A percentile compares a stretch with the other conserved stretches of the same genome.
These are phyloP conservation scores for Pyrenochaeta sp. DNA, from an alignment of 2,329 filamentous ascomycete species.

Conservation along the genomic window DNA sequence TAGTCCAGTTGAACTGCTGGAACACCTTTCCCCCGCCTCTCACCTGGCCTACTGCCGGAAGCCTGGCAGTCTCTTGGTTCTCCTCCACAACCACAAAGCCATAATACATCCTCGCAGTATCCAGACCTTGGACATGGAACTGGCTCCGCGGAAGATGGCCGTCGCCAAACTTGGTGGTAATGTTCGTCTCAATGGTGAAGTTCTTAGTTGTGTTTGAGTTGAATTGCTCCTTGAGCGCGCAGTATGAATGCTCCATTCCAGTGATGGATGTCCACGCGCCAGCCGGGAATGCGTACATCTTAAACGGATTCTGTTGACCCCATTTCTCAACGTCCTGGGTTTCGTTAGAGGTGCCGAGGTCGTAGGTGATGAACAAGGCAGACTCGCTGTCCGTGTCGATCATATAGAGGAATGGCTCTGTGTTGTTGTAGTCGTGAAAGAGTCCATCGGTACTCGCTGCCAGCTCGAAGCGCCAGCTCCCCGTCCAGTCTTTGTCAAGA, in stretches of 20 bases:
- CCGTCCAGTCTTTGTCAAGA: conserved; percentile 64
- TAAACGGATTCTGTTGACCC: conserved; percentile 68
- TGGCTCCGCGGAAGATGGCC: conserved; percentile 74
- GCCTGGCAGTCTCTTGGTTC: conserved; percentile 62
- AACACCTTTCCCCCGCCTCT: conserved; percentile 82
- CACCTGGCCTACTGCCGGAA: conserved; percentile 52
- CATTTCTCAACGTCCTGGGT: conserved; percentile 61
- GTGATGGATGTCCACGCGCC: conserved; percentile 64
- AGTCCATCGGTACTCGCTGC: conserved; percentile 81
- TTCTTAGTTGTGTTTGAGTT: conserved; percentile 69
- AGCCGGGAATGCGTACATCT: conserved; percentile 76
- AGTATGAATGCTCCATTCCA: conserved; percentile 82
- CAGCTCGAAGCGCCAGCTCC: conserved; percentile 80
- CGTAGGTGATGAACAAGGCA: conserved; percentile 79
- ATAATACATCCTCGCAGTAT: conserved; percentile 74
- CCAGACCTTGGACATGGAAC: conserved; percentile 82
- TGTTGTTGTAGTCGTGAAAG: conserved; percentile 72
- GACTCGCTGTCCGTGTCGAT: conserved; percentile 85
- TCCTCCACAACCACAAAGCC: conserved; percentile 74
- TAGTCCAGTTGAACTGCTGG: conserved; percentile 74
- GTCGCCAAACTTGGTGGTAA: conserved; percentile 68
- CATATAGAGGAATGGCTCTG: conserved; percentile 71
- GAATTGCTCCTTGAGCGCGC: conserved; percentile 75
- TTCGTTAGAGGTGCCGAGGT: conserved; percentile 66
- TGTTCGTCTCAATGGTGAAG: conserved; percentile 70